Evolutionary conservation across 1,139 yeast genomes (phyloP).

Genomic region (Spencermartinsiella ligniputridi): DNA sequence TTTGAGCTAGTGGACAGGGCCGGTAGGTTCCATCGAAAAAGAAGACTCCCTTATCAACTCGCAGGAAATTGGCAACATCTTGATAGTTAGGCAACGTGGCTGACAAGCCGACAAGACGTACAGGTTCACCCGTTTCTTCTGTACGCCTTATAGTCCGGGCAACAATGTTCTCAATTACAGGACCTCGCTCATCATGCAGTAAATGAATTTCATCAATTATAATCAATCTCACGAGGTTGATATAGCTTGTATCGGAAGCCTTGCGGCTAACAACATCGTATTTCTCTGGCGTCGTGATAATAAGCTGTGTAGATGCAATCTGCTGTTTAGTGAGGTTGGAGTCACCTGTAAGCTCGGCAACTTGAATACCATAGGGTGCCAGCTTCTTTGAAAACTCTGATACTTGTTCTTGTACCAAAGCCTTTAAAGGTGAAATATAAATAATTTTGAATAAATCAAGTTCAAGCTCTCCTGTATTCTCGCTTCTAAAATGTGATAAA

Average conservation of each 20-base stretch:
- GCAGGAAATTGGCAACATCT: conserved; percentile 80
- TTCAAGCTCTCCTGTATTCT: conserved; percentile 46
- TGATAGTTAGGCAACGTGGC: conserved; percentile 90
- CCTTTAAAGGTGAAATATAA: conserved; percentile 91
- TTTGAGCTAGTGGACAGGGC: conserved; percentile 91
- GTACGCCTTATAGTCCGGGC: conserved; percentile 60
- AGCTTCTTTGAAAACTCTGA: conserved; percentile 76
- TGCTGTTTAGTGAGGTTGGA: conserved; percentile 73
- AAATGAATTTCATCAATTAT: conserved; percentile 92
- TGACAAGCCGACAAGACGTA: conserved; percentile 79
- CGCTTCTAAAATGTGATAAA: conserved; percentile 50
- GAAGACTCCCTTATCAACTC: conserved; percentile 65
- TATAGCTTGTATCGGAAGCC: conserved; percentile 56
- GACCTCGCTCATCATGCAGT: conserved; percentile 92
- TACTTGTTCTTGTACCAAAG: conserved; percentile 93
- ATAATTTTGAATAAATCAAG: conserved; percentile 68
- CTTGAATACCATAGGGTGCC: conserved; percentile 61
- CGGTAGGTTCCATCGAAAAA: conserved; percentile 79
- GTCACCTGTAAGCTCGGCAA: conserved; percentile 90
- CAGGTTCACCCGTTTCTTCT: conserved; percentile 44
- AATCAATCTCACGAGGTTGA: conserved; percentile 62
- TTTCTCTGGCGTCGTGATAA: conserved; percentile 93
- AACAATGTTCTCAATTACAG: conserved; percentile 84
- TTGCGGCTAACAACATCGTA: conserved; percentile 97
- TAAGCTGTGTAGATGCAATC: conserved; percentile 70